phyloP scores from a whole-genome alignment of 805 yeast species.

The Blastobotrys americana region DNA sequence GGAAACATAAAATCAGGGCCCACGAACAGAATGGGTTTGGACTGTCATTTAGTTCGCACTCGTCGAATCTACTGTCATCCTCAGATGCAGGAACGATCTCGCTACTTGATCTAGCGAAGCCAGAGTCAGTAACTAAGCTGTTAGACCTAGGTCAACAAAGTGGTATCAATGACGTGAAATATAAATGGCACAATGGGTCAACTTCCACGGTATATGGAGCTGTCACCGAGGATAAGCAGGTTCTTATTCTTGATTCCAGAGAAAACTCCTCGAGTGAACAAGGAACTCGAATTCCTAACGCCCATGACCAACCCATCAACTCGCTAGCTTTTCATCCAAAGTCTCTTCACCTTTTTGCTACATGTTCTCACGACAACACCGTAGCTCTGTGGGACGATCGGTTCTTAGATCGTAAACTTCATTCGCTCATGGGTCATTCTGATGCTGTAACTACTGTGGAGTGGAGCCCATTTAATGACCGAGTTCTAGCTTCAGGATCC shows the following conservation, averaged over 20 bases:
- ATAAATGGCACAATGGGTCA: constrained; percentile 46
- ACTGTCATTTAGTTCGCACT: constrained; percentile 54
- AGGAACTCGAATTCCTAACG: constrained; percentile 35
- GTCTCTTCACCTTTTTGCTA: constrained; percentile 50
- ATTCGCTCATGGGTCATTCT: constrained; percentile 62
- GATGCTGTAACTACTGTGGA: constrained; percentile 49
- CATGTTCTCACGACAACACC: constrained; percentile 73
- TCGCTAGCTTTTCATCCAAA: constrained; percentile 59
- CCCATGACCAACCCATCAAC: constrained; percentile 58
- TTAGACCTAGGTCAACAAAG: background rate
- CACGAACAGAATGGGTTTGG: constrained; percentile 66
- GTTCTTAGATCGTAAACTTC: constrained; percentile 48
- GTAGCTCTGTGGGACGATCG: constrained; percentile 71
- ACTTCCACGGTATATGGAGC: constrained; percentile 48
- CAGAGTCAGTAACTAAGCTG: background rate
- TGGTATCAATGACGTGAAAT: constrained; percentile 38
- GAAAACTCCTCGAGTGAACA: too few species aligned
- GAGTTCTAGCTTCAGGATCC: constrained; percentile 48
- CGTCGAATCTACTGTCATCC: constrained; percentile 50
- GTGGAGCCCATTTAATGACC: constrained; percentile 45
- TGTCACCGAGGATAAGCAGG: constrained; percentile 58
- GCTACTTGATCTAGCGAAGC: constrained; percentile 49
- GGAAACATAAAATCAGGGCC: constrained; percentile 11
- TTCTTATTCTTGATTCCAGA: constrained; percentile 58
- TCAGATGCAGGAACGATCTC: constrained; percentile 63